Evolutionary conservation across 176 grass and related monocot species (phyloP).

Genomic region (Lolium multiflorum): DNA sequence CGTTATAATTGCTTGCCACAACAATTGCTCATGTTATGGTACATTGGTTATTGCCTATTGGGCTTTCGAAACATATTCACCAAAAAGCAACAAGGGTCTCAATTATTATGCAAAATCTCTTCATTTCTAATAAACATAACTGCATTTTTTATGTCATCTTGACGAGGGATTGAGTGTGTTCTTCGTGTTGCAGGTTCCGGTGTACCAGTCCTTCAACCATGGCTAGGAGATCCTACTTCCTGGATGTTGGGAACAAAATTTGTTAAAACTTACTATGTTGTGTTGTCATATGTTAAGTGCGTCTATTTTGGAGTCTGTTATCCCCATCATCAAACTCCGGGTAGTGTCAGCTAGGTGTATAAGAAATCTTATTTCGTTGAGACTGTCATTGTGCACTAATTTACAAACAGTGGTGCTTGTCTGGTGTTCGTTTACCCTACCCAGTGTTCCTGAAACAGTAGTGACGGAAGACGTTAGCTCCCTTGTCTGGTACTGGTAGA

Average conservation of each 20-base stretch:
- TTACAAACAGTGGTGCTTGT: slow-evolving; percentile 11
- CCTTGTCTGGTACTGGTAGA: too few relatives aligned
- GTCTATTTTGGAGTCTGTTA: slow-evolving; percentile 28
- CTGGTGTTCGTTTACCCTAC: not conserved
- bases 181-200: slow-evolving; percentile 68
- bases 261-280: slow-evolving; percentile 41
- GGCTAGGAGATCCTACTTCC: slow-evolving; percentile 49
- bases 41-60: not conserved
- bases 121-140: not conserved
- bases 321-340: slow-evolving; percentile 25
- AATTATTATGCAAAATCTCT: not conserved
- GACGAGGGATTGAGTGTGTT: not conserved
- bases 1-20: not conserved
- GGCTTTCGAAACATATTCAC: not conserved
- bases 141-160: slow-evolving; percentile 3
- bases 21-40: not conserved
- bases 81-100: not conserved
- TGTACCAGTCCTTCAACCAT: slow-evolving; percentile 94
- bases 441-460: not conserved
- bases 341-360: slow-evolving; percentile 56
- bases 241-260: slow-evolving; percentile 31
- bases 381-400: slow-evolving; percentile 51
- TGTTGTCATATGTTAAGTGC: slow-evolving; percentile 48
- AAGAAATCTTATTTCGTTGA: slow-evolving; percentile 43
- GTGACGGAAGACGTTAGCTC: not conserved